Conservation (phyloP, 208 protist species). For the Acanthamoeba lenticulata region DNA sequence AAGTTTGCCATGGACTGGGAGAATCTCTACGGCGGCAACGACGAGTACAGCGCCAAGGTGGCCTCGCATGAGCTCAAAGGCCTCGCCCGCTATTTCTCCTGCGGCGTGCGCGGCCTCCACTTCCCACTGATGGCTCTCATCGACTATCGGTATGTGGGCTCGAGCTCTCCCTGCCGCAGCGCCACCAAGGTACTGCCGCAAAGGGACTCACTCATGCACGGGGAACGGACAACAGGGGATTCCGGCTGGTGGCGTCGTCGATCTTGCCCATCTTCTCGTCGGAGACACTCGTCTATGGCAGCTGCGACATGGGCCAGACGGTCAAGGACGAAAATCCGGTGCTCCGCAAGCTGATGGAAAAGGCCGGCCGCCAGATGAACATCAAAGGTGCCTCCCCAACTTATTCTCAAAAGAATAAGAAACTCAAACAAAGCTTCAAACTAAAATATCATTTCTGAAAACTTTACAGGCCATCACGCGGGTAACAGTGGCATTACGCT, state of each 20-base stretch:
- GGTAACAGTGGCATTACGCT: not conserved
- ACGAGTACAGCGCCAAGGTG: slow-evolving; percentile 66
- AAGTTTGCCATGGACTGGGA: slow-evolving; percentile 76
- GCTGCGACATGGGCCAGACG: slow-evolving; percentile 39
- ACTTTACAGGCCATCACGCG: slow-evolving; percentile 4
- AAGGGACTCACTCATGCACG: too few species aligned
- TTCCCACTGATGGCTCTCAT: slow-evolving; percentile 71
- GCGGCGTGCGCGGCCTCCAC: slow-evolving; percentile 55
- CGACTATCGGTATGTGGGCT: slow-evolving; percentile 71
- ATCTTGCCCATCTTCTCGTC: slow-evolving; percentile 65
- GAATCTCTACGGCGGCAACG: slow-evolving; percentile 47
- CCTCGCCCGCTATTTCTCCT: slow-evolving; percentile 54
- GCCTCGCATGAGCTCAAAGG: slow-evolving; percentile 71
- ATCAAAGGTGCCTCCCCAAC: slow-evolving; percentile 63
- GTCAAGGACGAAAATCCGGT: slow-evolving; percentile 58
- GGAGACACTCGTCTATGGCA: slow-evolving; percentile 63
- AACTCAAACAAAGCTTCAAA: too few species aligned
- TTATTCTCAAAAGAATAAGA: too few species aligned
- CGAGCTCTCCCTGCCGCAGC: too few species aligned
- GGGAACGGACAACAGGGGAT: too few species aligned
- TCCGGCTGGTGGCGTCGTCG: slow-evolving; percentile 67
- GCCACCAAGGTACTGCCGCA: too few species aligned
- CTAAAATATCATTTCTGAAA: too few species aligned
- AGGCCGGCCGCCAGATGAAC: slow-evolving; percentile 59
- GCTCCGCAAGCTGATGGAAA: slow-evolving; percentile 54